Base-by-base conservation (phyloP, 495 filamentous ascomycete genomes). In the Apodospora peruviana region DNA sequence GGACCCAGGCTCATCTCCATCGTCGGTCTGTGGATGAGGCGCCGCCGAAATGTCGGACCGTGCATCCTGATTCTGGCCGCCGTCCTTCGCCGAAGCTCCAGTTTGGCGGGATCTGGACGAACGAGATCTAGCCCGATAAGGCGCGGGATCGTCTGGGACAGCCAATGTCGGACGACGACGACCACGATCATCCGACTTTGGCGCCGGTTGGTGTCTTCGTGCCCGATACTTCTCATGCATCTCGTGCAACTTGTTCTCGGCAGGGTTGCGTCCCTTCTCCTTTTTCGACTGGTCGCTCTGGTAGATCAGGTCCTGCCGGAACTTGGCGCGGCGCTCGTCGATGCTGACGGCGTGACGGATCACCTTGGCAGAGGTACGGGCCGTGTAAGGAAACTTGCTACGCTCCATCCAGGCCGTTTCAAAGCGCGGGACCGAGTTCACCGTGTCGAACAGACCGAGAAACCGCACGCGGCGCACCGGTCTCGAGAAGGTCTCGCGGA, bases 381-480 rank as follows among this genome's bases (percentile, higher is more conserved):
- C 87, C 0, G 87, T 91, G 52, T 91, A 93, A 0, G 88, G 86
- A 48, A 90, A 90, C 59, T 86, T 89, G 51, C 75, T 84, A 23
- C 88, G 75, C 56, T 90, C 77, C 83, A 95, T 86, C 85, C 86
- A 93, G 0, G 89, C 87, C 8, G 82, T 79, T 64, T 95, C 89
- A 48, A 93, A 91, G 4, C 78, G 70, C 1, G 87, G 87, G 1
- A 94, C 88, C 50, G 83, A 85, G 60, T 94, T 94, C 39, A 94
- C 88, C 0, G 83, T 85, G 52, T 87, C 84, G 51, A 87, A 87
- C 2, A 87, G 72, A 0, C 84, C 84, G 1, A 87, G 66, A 54
- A 88, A 87, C 3, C 78, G 67, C 45, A 93, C 87, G 3, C 85
- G 75, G 14, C 82, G 72, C 10, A 91, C 84, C 0, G 88, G 88